Percentiles rank a stretch among this genome's conserved stretches.
Evolutionary conservation across 1,284 basidiomycete species (phyloP).

Genomic region (Takashimella koratensis): DNA sequence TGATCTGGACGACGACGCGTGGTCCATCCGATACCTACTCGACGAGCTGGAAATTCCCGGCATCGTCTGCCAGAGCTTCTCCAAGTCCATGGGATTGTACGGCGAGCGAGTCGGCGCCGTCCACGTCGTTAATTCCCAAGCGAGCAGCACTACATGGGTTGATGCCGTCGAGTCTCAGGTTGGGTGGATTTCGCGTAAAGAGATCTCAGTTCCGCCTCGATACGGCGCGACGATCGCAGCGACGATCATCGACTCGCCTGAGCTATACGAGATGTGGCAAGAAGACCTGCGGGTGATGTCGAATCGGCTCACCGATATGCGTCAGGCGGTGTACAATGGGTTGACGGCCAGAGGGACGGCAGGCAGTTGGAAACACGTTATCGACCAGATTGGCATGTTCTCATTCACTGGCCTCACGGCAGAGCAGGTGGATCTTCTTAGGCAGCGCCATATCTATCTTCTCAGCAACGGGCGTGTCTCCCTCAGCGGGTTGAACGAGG

Average conservation of each 20-base stretch:
- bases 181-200: conserved; percentile 78
- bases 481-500: conserved; percentile 74
- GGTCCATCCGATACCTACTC: conserved; percentile 25
- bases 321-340: no score
- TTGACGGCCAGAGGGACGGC: no score
- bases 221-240: conserved; percentile 84
- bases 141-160: no score
- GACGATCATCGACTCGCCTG: conserved; percentile 69
- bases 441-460: conserved; percentile 76
- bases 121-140: conserved; percentile 74
- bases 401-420: conserved; percentile 65
- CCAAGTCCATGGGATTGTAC: conserved; percentile 93
- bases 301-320: no score
- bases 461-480: conserved; percentile 73
- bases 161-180: conserved; percentile 62
- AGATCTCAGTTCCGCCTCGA: conserved; percentile 89
- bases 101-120: conserved; percentile 84
- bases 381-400: conserved; percentile 67
- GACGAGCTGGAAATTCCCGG: conserved; percentile 7
- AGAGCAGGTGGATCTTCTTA: conserved; percentile 69
- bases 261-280: conserved; percentile 88
- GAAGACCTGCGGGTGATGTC: no score
- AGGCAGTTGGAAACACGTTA: conserved; percentile 87
- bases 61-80: conserved; percentile 66
- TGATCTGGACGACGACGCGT: conserved; percentile 52